Percentiles rank a stretch among this genome's conserved stretches.
These are phyloP conservation scores for Arthrobotrys iridis DNA, from an alignment of 2,329 filamentous ascomycete genomes.

Conservation along the genomic window DNA sequence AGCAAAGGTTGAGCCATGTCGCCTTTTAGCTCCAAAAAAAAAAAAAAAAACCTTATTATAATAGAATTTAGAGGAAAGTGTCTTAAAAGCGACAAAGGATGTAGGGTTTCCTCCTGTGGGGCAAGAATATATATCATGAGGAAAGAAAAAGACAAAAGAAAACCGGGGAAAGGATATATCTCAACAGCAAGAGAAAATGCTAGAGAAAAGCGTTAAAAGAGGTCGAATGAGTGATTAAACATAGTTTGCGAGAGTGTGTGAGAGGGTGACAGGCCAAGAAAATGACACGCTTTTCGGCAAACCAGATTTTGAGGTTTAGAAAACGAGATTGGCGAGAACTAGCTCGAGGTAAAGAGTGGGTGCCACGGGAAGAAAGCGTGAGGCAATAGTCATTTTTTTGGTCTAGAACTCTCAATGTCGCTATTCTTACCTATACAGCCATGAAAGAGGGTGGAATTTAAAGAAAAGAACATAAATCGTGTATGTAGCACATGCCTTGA, in stretches of 20 bases:
- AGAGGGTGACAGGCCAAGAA: constrained; percentile 25
- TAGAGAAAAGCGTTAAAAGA: constrained; percentile 34
- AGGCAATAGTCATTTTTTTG: constrained; percentile 34
- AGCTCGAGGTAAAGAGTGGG: constrained; percentile 41
- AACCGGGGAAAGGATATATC: constrained; percentile 7
- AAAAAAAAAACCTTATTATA: constrained; percentile 35
- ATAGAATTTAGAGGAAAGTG: constrained; percentile 29
- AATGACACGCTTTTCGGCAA: constrained; percentile 38
- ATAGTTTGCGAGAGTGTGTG: constrained; percentile 33
- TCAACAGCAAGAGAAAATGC: neutral
- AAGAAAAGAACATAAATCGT: constrained; percentile 38
- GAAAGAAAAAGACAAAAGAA: neutral
- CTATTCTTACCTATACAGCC: constrained; percentile 35
- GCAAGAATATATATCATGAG: constrained; percentile 18
- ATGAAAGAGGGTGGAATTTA: constrained; percentile 31
- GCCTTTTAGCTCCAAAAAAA: constrained; percentile 4
- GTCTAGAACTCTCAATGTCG: constrained; percentile 24
- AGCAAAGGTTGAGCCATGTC: neutral
- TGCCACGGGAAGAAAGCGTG: constrained; percentile 53
- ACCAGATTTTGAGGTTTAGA: constrained; percentile 19
- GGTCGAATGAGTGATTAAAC: constrained; percentile 51
- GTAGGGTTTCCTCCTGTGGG: constrained; percentile 38
- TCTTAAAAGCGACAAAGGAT: constrained; percentile 29
- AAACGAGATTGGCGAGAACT: constrained; percentile 45
- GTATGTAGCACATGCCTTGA: constrained; percentile 41